Evolutionary conservation across 2,329 filamentous ascomycete species (phyloP).

Genomic region (Coniochaeta sp.): DNA sequence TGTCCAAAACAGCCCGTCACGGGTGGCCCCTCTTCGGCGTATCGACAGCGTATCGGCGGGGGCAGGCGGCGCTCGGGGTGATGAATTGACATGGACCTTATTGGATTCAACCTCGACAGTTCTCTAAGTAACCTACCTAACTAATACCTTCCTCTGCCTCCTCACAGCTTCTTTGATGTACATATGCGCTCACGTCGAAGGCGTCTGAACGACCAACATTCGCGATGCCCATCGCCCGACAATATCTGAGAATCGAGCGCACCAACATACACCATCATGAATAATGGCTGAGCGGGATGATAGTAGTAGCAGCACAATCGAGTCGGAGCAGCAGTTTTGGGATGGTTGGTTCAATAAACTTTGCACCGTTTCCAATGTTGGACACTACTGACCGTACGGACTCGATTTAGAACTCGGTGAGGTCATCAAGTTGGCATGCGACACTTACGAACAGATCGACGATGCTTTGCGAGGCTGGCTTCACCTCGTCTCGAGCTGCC

Average conservation of each 20-base stretch:
- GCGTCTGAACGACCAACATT: neutral
- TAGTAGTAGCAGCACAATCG: slow-evolving; percentile 60
- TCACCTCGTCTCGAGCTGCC: slow-evolving; percentile 66
- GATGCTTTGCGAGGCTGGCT: slow-evolving; percentile 81
- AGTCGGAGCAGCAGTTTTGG: slow-evolving; percentile 86
- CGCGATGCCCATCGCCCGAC: neutral
- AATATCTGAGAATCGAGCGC: neutral
- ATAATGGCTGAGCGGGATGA: slow-evolving; percentile 56
- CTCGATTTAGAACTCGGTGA: slow-evolving; percentile 35
- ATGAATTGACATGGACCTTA: neutral
- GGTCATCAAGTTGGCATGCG: slow-evolving; percentile 38
- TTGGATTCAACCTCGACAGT: neutral
- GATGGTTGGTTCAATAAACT: slow-evolving; percentile 48
- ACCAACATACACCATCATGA: slow-evolving; percentile 7
- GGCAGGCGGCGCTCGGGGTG: neutral
- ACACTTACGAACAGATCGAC: slow-evolving; percentile 60
- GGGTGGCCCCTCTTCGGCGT: neutral
- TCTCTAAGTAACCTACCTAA: too few species aligned
- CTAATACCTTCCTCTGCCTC: neutral
- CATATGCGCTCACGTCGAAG: neutral
- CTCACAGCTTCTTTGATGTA: neutral
- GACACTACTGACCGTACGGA: neutral
- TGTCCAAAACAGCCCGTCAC: too few species aligned
- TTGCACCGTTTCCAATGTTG: slow-evolving; percentile 1
- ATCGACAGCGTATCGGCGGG: neutral